Percentiles rank a stretch among this genome's conserved stretches.
Evolutionary conservation across 805 yeast species (phyloP).

Genomic region (Starmerella bacillaris): DNA sequence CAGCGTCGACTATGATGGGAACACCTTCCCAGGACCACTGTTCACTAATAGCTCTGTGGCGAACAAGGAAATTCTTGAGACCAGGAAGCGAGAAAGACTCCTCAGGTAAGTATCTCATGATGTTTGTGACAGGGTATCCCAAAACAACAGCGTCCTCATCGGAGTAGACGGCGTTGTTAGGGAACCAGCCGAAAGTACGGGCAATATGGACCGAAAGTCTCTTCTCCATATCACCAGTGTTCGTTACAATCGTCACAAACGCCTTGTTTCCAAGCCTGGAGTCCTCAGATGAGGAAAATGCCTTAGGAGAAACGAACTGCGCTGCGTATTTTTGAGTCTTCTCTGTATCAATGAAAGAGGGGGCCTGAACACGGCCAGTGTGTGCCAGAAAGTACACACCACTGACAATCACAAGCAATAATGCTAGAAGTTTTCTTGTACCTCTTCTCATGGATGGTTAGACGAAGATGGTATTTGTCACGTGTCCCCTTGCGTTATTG

Average conservation of each 20-base stretch:
- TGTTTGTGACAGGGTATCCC: conserved; percentile 22
- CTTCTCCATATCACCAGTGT: conserved; percentile 22
- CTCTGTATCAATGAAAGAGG: too few species aligned
- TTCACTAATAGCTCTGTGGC: conserved; percentile 15
- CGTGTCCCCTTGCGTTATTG: too few species aligned
- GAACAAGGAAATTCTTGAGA: conserved; percentile 17
- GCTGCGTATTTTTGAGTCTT: too few species aligned
- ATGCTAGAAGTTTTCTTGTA: too few species aligned
- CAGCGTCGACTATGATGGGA: conserved; percentile 4
- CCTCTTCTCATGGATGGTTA: too few species aligned
- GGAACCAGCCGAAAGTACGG: conserved; percentile 22
- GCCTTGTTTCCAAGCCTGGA: conserved; percentile 9
- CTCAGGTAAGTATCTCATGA: conserved; percentile 17
- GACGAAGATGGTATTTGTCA: too few species aligned
- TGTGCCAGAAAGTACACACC: too few species aligned
- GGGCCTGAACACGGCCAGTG: too few species aligned
- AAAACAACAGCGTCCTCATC: conserved; percentile 21
- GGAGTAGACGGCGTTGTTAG: conserved; percentile 22
- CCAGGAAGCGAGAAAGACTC: conserved; percentile 11
- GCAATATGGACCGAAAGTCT: conserved; percentile 24
- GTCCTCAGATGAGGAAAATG: too few species aligned
- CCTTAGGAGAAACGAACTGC: too few species aligned
- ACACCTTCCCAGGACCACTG: conserved; percentile 16
- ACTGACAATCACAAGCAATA: too few species aligned
- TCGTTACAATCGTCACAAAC: conserved; percentile 24